Evolutionary conservation across 78 protist species (phyloP), one percentile per base, ranked within the genome.

Genomic region (Ministeria vibrans): DNA sequence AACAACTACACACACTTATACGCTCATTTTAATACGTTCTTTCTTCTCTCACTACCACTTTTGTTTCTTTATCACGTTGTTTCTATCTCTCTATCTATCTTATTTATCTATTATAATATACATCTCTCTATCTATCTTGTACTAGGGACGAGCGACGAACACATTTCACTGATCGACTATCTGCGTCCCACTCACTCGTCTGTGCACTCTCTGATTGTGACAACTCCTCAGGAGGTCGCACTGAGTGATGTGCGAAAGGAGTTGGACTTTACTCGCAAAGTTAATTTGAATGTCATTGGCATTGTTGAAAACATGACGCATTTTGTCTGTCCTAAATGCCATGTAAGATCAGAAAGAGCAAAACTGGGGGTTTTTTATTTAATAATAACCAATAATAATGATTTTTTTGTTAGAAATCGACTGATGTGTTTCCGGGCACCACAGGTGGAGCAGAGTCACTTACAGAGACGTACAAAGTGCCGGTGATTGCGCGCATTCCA

Each of bases 131-230:
- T 41, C 32, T 4, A 1, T 63, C 71, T 30, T 27, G 25, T 2
- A 2, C 95, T 96, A 23, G 99, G 99, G 23, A 98, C 99, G 0
- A 93, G 98, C 0, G 99, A 98, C 80, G 99, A 98, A 83, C 99
- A 98, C 92, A 59, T 98, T 38, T 84, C 98, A 3, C 51, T 95
- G 41, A 93, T 92, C 20, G 81, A 87, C 51, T 81, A 72, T 49
- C 86, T 98, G 36, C 38, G 49, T 5, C 23, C 5, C 3, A 6
- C 18, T 22, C 13, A 36, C 22, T 49, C 75, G 18, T 87, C 77
- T 27, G 99, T n/a, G n/a, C n/a, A 98, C 7, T 99, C 99, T 0
- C 80, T 98, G 3, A 68, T 98, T 5, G 94, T 98, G 20, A 96
- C 99, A 0, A 96, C 99, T 6, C 99, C 99, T 41, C 99, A 94